Conservation (phyloP, 352 stramenopile genomes). For the Pythium sukuiense region DNA sequence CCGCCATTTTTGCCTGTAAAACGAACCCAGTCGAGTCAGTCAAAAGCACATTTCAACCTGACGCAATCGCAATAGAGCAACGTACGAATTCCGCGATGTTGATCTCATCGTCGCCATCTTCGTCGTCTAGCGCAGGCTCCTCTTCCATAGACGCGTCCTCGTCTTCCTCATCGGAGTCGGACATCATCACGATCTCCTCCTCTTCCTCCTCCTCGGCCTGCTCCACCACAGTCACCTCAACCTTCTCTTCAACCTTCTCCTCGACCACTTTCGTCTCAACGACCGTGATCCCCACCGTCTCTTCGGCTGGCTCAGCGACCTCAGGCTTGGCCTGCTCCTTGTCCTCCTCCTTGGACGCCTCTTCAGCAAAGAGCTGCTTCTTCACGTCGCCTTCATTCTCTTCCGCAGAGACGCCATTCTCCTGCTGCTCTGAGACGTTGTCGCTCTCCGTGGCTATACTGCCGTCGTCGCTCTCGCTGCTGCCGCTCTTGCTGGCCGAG, state of each 20-base stretch:
- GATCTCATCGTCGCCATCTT: slow-evolving; percentile 36
- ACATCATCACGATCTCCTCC: slow-evolving; percentile 48
- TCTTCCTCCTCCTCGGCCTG: slow-evolving; percentile 40
- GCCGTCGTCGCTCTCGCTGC: slow-evolving; percentile 12
- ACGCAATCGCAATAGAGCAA: slow-evolving; percentile 10
- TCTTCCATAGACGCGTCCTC: slow-evolving; percentile 19
- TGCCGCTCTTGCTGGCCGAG: slow-evolving; percentile 5
- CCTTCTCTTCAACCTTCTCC: slow-evolving; percentile 34
- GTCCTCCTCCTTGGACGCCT: slow-evolving; percentile 9
- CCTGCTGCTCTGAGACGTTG: slow-evolving; percentile 10
- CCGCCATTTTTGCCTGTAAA: slow-evolving; percentile 29
- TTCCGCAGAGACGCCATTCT: not conserved
- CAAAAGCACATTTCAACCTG: not conserved
- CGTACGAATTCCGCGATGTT: slow-evolving; percentile 58
- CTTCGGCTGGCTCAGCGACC: not conserved
- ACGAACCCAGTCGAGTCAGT: slow-evolving; percentile 1
- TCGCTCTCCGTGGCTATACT: slow-evolving; percentile 22
- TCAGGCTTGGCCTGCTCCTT: not conserved
- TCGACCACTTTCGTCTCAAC: slow-evolving; percentile 29
- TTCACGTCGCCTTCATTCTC: slow-evolving; percentile 10
- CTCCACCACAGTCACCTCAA: slow-evolving; percentile 31
- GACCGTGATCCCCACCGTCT: not conserved
- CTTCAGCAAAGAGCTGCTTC: slow-evolving; percentile 28
- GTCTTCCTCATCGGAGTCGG: slow-evolving; percentile 42
- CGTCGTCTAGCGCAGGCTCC: slow-evolving; percentile 17